phyloP scores from a whole-genome alignment of 805 yeast species.

The Ogataea nitratoaversa region DNA sequence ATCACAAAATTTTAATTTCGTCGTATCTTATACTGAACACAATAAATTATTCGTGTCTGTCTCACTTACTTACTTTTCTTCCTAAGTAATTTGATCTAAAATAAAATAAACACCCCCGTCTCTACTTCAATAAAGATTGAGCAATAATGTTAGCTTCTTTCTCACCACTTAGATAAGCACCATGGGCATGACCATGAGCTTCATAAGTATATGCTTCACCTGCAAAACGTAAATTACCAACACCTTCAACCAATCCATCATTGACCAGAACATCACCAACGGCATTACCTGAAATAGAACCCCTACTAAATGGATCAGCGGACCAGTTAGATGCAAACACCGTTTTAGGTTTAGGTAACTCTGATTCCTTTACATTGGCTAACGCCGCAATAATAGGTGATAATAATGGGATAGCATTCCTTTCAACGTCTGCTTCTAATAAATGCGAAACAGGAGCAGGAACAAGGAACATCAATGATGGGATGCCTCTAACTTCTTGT shows the following conservation, averaged over 20 bases:
- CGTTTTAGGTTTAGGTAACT: conserved; percentile 24
- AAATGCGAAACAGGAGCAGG: conserved; percentile 47
- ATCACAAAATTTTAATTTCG: too few relatives aligned
- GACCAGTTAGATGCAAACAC: conserved; percentile 41
- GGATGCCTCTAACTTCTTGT: conserved; percentile 24
- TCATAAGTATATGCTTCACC: conserved; percentile 51
- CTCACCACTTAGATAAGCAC: conserved; percentile 48
- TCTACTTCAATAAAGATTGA: neutral
- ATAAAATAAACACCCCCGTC: too few relatives aligned
- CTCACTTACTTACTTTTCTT: too few relatives aligned
- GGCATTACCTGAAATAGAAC: conserved; percentile 42
- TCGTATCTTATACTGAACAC: too few relatives aligned
- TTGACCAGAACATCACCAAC: conserved; percentile 39
- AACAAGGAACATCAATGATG: conserved; percentile 39
- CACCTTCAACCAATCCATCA: conserved; percentile 27
- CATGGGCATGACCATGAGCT: conserved; percentile 53
- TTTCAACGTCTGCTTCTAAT: conserved; percentile 36
- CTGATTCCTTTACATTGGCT: conserved; percentile 15
- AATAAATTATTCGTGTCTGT: too few relatives aligned
- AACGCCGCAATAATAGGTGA: conserved; percentile 37
- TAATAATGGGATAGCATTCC: conserved; percentile 38
- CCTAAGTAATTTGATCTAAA: too few relatives aligned
- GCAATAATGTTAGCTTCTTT: conserved; percentile 36
- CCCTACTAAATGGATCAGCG: conserved; percentile 44
- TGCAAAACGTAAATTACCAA: conserved; percentile 43